Evolutionary conservation across 805 yeast genomes (phyloP).

Genomic region (Metschnikowia lochheadii): DNA sequence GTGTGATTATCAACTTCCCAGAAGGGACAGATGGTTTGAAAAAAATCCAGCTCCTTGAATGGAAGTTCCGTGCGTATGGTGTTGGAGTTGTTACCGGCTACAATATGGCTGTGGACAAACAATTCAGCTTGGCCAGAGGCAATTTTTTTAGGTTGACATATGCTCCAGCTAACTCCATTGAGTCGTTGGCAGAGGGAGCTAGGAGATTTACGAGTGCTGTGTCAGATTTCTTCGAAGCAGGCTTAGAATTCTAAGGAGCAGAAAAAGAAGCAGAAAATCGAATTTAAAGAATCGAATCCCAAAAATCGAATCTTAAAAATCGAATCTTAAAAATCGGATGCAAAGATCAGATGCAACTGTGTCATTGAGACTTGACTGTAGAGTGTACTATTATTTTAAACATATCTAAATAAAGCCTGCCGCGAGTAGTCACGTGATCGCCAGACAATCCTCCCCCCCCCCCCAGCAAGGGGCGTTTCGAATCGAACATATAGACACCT

Average conservation of each 20-base stretch:
- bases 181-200: conserved; percentile 11
- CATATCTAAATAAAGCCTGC: background rate
- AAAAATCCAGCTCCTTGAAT: conserved; percentile 10
- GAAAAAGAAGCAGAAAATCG: background rate
- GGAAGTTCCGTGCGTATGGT: conserved; percentile 16
- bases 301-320: too few species aligned
- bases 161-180: conserved; percentile 27
- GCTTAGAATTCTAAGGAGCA: conserved; percentile 8
- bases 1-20: conserved; percentile 14
- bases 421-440: conserved; percentile 1
- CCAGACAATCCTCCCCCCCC: background rate
- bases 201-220: conserved; percentile 12
- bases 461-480: background rate
- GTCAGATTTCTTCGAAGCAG: conserved; percentile 13
- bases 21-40: conserved; percentile 7
- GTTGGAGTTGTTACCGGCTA: conserved; percentile 15
- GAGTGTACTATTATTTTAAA: too few species aligned
- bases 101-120: conserved; percentile 19
- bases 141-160: conserved; percentile 19
- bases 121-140: conserved; percentile 12
- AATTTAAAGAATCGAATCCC: too few species aligned
- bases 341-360: too few species aligned
- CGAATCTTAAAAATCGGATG: too few species aligned
- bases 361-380: too few species aligned
- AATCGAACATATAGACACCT: background rate